These are phyloP conservation scores for Rusavskia elegans DNA, from an alignment of 495 filamentous ascomycete species.

Conservation along the genomic window DNA sequence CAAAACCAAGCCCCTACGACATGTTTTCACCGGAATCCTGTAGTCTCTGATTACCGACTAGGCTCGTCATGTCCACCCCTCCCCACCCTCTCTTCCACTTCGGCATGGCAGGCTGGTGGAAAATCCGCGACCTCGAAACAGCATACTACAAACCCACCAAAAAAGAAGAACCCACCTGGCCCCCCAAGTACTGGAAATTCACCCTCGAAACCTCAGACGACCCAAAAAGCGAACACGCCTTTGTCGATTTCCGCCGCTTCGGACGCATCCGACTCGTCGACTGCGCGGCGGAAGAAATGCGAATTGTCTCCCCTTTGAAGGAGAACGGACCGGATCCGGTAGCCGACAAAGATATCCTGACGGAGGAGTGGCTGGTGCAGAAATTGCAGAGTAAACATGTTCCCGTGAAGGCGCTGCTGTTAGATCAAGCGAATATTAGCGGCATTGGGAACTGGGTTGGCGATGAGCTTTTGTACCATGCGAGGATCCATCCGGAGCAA, in stretches of 20 bases:
- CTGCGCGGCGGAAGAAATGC: constrained; percentile 57
- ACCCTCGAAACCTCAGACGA: constrained; percentile 44
- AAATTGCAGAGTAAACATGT: constrained; percentile 61
- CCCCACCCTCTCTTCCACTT: constrained; percentile 89
- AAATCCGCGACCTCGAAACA: constrained; percentile 59
- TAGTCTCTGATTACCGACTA: background rate
- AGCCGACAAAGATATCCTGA: constrained; percentile 60
- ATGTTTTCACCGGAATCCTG: too few species aligned
- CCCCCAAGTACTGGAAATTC: constrained; percentile 84
- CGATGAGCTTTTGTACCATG: constrained; percentile 81
- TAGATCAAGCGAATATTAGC: constrained; percentile 80
- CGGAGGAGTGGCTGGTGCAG: constrained; percentile 48
- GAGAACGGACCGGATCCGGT: constrained; percentile 92
- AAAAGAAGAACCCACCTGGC: constrained; percentile 50
- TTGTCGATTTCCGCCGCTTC: constrained; percentile 67
- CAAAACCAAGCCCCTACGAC: too few species aligned
- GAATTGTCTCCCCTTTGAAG: constrained; percentile 61
- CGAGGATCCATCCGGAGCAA: constrained; percentile 79
- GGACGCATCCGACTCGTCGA: constrained; percentile 67
- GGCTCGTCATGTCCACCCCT: constrained; percentile 48
- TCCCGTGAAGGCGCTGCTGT: constrained; percentile 69
- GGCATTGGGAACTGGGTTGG: constrained; percentile 96
- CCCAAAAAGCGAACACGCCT: constrained; percentile 55
- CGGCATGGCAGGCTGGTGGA: constrained; percentile 80
- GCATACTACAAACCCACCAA: constrained; percentile 62